Evolutionary conservation across 768 basidiomycete genomes (phyloP), one percentile per base, ranked within the genome.

Genomic region (Mycena galericulata): DNA sequence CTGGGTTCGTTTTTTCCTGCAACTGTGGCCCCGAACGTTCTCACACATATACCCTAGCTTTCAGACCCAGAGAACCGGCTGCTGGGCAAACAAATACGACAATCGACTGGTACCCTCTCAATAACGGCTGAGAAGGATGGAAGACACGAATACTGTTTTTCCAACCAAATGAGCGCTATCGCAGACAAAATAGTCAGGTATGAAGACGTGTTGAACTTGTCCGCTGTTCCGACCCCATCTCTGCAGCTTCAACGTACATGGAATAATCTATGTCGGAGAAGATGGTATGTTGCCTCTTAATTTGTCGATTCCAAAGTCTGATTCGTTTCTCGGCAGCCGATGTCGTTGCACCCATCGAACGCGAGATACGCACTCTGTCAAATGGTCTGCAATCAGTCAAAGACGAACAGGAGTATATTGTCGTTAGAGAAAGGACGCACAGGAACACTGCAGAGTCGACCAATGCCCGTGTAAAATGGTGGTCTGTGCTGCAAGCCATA

Each of bases 391-490:
- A 92, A 62, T 83, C 93, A 12, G 96, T 99, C 72, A 98, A 98
- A 82, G 98, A 99, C 75, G 98, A 99, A 78, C 97, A 99, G 78
- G 98, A 99, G 80, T 99, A 99, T 80, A 96, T 99, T 70, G 93
- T 97, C 34, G 91, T 99, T 30, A 88, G 98, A 55, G 98, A 99
- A 80, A 87, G 88, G 67, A 91, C 91, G 45, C 98, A 99, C 79
- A 86, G 98, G 61, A 95, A 99, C 78, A 99, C 98, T 56, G 92
- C 95, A 11, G 94, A 94, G 84, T 97, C 89, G 1, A 95, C 94
- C 22, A 99, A 99, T 78, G 88, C 92, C 41, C 90, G 98, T 41
- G 97, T 99, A 59, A 99, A 98, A 82, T 99, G 96, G 96, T 99
- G 98, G 98, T 97, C 96, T 3, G 91, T 99, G 68, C 78, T 96